Evolutionary conservation across 2,329 filamentous ascomycete species (phyloP).

Genomic region (Pseudogymnoascus sp.): DNA sequence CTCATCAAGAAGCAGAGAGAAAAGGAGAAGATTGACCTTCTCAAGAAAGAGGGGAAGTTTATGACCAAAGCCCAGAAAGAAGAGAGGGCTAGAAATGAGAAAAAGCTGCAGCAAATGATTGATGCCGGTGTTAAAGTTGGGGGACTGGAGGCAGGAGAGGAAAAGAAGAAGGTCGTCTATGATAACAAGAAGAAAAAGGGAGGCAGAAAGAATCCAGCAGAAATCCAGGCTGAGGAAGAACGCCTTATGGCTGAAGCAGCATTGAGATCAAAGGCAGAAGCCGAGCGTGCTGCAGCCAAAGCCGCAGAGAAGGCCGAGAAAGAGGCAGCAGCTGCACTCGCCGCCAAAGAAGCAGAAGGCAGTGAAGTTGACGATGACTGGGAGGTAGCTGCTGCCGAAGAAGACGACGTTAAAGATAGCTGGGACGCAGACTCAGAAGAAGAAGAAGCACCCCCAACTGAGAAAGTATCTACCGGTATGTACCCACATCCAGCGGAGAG

Average conservation of each 20-base stretch:
- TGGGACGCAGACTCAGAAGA: conserved; percentile 85
- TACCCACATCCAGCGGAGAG: conserved; percentile 22
- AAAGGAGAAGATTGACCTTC: conserved; percentile 75
- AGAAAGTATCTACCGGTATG: neutral
- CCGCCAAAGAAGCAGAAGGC: conserved; percentile 45
- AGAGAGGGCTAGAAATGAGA: conserved; percentile 68
- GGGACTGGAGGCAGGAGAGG: conserved; percentile 43
- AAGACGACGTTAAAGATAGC: conserved; percentile 77
- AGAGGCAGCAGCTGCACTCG: conserved; percentile 47
- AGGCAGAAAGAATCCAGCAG: conserved; percentile 40
- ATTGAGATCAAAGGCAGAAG: conserved; percentile 59
- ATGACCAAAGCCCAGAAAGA: conserved; percentile 79
- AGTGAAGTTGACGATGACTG: conserved; percentile 72
- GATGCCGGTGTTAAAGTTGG: conserved; percentile 67
- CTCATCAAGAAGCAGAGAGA: conserved; percentile 76
- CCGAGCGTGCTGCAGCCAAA: conserved; percentile 56
- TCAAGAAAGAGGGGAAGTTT: conserved; percentile 82
- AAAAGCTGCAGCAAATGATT: conserved; percentile 77
- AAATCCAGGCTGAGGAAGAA: conserved; percentile 62
- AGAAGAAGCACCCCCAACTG: conserved; percentile 38
- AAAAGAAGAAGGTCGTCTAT: conserved; percentile 63
- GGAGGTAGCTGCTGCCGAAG: conserved; percentile 73
- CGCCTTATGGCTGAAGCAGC: conserved; percentile 69
- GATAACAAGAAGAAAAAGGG: conserved; percentile 72
- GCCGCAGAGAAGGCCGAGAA: conserved; percentile 52